phyloP scores from a whole-genome alignment of 106 monocot species.

The Platanthera zijinensis region DNA sequence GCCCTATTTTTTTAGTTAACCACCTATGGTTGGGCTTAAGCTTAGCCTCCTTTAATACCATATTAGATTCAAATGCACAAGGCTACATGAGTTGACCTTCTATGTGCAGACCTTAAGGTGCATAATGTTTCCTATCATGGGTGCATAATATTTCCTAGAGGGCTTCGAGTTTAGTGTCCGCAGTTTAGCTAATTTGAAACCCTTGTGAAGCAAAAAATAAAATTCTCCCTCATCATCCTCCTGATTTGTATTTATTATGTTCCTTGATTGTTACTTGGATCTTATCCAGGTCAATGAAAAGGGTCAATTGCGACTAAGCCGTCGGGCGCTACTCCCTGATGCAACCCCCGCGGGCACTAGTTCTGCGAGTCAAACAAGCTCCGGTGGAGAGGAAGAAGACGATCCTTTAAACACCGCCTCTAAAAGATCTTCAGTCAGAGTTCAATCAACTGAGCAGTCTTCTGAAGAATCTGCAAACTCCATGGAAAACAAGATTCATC shows the following conservation, averaged over 20 bases:
- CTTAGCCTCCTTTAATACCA: too few species aligned
- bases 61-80: too few species aligned
- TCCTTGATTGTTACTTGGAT: neutral
- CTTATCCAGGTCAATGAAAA: conserved; percentile 72
- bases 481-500: conserved; percentile 3
- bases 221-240: neutral
- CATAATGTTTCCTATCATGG: too few species aligned
- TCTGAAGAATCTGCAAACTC: conserved; percentile 9
- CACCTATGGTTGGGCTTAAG: too few species aligned
- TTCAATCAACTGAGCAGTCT: conserved; percentile 5
- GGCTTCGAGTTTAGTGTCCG: too few species aligned
- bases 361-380: conserved; percentile 21
- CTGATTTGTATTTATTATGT: neutral
- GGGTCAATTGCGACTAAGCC: conserved; percentile 85
- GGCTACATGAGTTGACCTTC: too few species aligned
- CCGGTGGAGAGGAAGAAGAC: conserved; percentile 21
- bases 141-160: too few species aligned
- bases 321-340: conserved; percentile 72
- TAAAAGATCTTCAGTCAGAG: conserved; percentile 14
- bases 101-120: too few species aligned
- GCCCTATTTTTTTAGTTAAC: too few species aligned
- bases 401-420: conserved; percentile 9
- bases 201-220: neutral
- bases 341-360: conserved; percentile 16
- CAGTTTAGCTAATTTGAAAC: too few species aligned